A percentile compares a stretch with the other conserved stretches of the same genome.
These are phyloP conservation scores for Schizopora paradoxa DNA, from an alignment of 1,284 basidiomycete genomes.

Conservation along the genomic window DNA sequence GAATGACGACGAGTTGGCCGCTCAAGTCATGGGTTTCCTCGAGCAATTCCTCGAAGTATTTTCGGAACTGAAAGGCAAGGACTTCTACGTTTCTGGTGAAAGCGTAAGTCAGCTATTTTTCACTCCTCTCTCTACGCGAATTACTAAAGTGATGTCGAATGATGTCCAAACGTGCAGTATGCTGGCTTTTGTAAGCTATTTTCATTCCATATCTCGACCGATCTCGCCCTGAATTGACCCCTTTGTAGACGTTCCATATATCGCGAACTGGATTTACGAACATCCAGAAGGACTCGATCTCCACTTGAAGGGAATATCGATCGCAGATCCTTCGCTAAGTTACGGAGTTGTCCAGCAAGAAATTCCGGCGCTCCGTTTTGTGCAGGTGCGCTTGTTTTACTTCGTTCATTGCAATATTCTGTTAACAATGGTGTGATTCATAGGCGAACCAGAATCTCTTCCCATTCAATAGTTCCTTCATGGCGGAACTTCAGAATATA, in stretches of 20 bases:
- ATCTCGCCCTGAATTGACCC: background rate
- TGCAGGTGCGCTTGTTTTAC: conserved; percentile 23
- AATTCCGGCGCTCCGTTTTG: conserved; percentile 34
- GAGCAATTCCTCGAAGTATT: conserved; percentile 37
- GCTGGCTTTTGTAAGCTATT: conserved; percentile 32
- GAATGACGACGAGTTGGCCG: conserved; percentile 36
- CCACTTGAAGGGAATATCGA: conserved; percentile 35
- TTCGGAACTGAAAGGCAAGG: conserved; percentile 34
- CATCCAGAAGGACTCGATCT: conserved; percentile 33
- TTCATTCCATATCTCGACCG: background rate
- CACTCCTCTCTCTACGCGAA: background rate
- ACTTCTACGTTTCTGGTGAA: conserved; percentile 34
- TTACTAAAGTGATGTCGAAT: background rate
- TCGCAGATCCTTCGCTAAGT: conserved; percentile 34
- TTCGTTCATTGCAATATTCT: background rate
- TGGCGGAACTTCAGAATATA: conserved; percentile 30
- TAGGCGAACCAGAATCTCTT: conserved; percentile 50
- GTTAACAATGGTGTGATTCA: background rate
- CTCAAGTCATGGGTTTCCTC: conserved; percentile 34
- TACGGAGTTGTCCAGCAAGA: conserved; percentile 35
- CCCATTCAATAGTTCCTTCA: conserved; percentile 35
- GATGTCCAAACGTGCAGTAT: conserved; percentile 28
- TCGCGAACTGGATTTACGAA: conserved; percentile 37
- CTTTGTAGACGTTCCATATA: conserved; percentile 33
- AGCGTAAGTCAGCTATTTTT: conserved; percentile 27